Evolutionary conservation across 2,329 filamentous ascomycete genomes (phyloP).

Genomic region (Exophiala sp.): DNA sequence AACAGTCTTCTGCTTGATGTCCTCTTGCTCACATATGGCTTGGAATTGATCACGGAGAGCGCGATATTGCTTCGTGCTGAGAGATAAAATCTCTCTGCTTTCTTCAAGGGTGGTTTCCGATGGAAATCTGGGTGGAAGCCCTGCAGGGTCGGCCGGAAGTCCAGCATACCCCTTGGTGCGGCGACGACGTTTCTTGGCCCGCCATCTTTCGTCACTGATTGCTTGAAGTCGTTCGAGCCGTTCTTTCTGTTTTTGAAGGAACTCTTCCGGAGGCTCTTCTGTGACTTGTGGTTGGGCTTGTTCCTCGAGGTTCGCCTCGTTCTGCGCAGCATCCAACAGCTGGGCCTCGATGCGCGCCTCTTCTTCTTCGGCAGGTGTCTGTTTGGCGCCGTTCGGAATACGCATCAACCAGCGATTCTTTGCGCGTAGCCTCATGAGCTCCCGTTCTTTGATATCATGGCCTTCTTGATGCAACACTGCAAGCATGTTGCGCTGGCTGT

Average conservation of each 20-base stretch:
- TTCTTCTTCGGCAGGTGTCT: conserved; percentile 20
- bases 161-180: conserved; percentile 63
- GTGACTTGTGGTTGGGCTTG: conserved; percentile 1
- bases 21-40: conserved; percentile 60
- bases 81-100: conserved; percentile 61
- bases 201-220: conserved; percentile 58
- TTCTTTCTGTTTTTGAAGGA: conserved; percentile 50
- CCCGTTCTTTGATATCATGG: conserved; percentile 64
- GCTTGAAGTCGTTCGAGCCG: conserved; percentile 50
- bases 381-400: conserved; percentile 53
- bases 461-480: conserved; percentile 64
- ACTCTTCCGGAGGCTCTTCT: conserved; percentile 39
- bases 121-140: conserved; percentile 62
- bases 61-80: conserved; percentile 60
- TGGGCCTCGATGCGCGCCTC: conserved; percentile 30
- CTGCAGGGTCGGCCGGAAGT: conserved; percentile 60
- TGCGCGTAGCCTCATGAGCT: conserved; percentile 62
- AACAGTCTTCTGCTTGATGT: conserved; percentile 68
- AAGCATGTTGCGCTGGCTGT: conserved; percentile 67
- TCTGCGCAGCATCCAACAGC: conserved; percentile 27
- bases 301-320: conserved; percentile 8
- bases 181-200: conserved; percentile 59
- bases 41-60: conserved; percentile 62
- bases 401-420: conserved; percentile 64
- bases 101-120: conserved; percentile 79